Evolutionary conservation across 768 basidiomycete species (phyloP), one percentile per base, ranked within the genome.

Genomic region (Lactifluus rugatus): DNA sequence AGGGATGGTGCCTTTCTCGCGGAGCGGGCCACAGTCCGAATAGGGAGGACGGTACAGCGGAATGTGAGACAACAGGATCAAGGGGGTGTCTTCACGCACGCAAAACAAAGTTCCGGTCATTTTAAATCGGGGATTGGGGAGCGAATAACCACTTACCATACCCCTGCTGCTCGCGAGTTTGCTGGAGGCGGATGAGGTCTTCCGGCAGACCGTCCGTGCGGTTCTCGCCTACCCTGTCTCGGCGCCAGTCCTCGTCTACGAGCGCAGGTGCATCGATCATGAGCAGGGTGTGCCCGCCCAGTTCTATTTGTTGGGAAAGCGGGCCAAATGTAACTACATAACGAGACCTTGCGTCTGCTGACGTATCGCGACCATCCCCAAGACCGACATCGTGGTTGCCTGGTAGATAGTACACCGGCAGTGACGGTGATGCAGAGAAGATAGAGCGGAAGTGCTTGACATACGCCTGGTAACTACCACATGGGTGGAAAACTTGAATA

Each of bases 371-470:
- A 5, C 65, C 59, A 17, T 63, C 55, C 13, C 72, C 72, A 16
- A 75, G 66, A 25, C 88, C 89, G 34, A 87, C 76, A 66, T 98
- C 95, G 66, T 93, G 93, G 68, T 97, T 98, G 6, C 95, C 95
- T 2, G 93, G 86, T 28, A 94, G 77, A 67, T 82, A 87, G 70
- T 84, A 85, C 58, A 76, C 73, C 0, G 85, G 83, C 3, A 80
- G 73, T 17, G 66, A 63, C 7, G 69, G 62, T 10, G 74, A 63
- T 6, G 77, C 70, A 21, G 74, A 70, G 72, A 95, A 94, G 34
- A 93, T 91, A 46, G 72, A 73, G 57, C 74, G 77, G 74, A 91
- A 96, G 48, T 85, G 78, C 21, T 67, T 67, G 58, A 76, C 80
- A 66, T 93, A 93, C 4, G 68, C 60, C 55, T 84, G 80, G 66